Base-by-base conservation (phyloP, 768 basidiomycete species). In the Clathrus columnatus region DNA sequence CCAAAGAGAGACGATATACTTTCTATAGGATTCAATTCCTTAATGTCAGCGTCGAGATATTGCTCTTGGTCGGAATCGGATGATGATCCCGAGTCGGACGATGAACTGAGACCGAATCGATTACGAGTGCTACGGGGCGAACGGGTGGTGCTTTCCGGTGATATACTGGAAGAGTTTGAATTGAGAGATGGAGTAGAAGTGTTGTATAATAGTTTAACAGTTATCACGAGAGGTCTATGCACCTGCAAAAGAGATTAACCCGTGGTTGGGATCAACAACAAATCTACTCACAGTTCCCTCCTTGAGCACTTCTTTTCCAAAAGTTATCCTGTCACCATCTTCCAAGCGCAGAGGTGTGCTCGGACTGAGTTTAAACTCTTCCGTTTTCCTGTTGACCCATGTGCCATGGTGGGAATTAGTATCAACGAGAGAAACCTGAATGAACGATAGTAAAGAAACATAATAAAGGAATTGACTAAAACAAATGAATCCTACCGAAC, bases 371-470 rank as follows among this genome's bases (percentile, higher is more conserved):
- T 64, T 71, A 10, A 55, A 46, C 42, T 55, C 18, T 20, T 20
- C 24, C 4, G 6, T 10, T 62, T 65, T 79, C 1, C 80, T 72
- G 8, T 76, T 72, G 51, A 90, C 64, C 60, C 85, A 79, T 0
- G 87, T 90, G 2, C 87, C 87, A 64, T 91, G 87, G 61, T 87
- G 87, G 0, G 86, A 88, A 53, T 75, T 70, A 17, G 83, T 71
- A 72, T 90, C 87, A 59, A 80, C 77, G 65, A 89, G 67, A 63
- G 82, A 85, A 10, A 78, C 82, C 87, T 88, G 65, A 17, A 51
- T 23, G 56, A n/a, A 47, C 29, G 28, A n/a, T n/a, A 27, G 26
- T n/a, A 45, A 21, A 23, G 53, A 46, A 41, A 59, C 59, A 43
- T 59, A 54, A 56, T 53, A 59, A 51, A 27, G 49, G 62, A 59